Percentiles rank a stretch among this genome's conserved stretches.
Conservation (phyloP, 192 early-diverging fungal genomes). For the Coemansia sp. region DNA sequence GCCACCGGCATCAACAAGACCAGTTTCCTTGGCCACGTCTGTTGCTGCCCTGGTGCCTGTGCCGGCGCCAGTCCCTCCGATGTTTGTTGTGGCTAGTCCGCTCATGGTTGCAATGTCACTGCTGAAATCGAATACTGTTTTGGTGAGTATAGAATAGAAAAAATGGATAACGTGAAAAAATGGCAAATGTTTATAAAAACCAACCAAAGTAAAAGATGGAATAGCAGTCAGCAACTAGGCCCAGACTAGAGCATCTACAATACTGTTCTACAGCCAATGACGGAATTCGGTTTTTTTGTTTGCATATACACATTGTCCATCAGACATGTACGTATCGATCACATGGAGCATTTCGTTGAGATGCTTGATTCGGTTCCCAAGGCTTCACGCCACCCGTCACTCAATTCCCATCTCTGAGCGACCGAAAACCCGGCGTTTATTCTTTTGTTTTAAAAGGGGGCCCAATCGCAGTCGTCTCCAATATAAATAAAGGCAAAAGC, state of each 20-base stretch:
- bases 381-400: background rate
- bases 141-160: background rate
- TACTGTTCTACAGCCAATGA: background rate
- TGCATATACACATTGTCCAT: background rate
- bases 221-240: background rate
- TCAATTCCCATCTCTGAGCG: background rate
- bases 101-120: background rate
- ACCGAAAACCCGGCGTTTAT: too few species aligned
- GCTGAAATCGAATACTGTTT: background rate
- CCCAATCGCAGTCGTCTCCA: background rate
- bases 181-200: background rate
- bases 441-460: background rate
- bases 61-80: conserved; percentile 47
- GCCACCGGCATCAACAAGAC: conserved; percentile 40
- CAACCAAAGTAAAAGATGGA: background rate
- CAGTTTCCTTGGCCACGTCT: conserved; percentile 45
- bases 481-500: background rate
- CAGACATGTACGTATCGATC: background rate
- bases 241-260: background rate
- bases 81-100: conserved; percentile 13
- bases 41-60: conserved; percentile 45
- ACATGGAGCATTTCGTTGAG: background rate
- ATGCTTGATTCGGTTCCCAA: background rate
- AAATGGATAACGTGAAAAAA: too few species aligned
- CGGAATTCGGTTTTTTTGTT: background rate